Conservation (phyloP, 805 yeast species). For the Tetrapisispora namnaoensis region DNA sequence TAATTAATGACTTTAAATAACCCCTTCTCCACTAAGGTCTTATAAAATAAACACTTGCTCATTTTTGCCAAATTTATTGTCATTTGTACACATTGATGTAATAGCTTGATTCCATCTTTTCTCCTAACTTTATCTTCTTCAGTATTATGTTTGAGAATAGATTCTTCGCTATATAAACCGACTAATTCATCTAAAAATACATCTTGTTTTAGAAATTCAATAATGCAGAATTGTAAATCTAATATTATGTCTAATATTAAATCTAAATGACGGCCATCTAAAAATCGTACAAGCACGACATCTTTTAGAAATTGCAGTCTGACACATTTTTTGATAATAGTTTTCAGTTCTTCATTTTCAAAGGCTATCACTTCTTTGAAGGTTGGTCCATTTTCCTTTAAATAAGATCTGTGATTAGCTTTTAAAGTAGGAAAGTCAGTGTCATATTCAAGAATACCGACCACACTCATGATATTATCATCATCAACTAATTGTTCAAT, state of each 20-base stretch:
- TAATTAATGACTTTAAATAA: slow-evolving; percentile 59
- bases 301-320: slow-evolving; percentile 75
- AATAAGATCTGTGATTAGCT: slow-evolving; percentile 66
- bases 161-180: slow-evolving; percentile 36
- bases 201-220: slow-evolving; percentile 26
- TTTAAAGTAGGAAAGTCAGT: slow-evolving; percentile 73
- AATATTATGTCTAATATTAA: slow-evolving; percentile 40
- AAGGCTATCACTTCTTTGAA: slow-evolving; percentile 69
- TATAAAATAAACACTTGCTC: slow-evolving; percentile 58
- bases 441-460: slow-evolving; percentile 84
- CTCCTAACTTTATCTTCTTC: slow-evolving; percentile 26
- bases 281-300: slow-evolving; percentile 68
- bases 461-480: slow-evolving; percentile 44
- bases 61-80: slow-evolving; percentile 59
- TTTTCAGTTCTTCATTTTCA: slow-evolving; percentile 38
- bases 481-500: slow-evolving; percentile 50
- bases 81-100: slow-evolving; percentile 71
- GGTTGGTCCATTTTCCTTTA: slow-evolving; percentile 38
- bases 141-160: slow-evolving; percentile 5
- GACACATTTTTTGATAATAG: slow-evolving; percentile 63
- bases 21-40: slow-evolving; percentile 54
- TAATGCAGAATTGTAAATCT: slow-evolving; percentile 26
- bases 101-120: slow-evolving; percentile 64
- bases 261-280: slow-evolving; percentile 73
- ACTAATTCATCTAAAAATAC: slow-evolving; percentile 51